phyloP scores from a whole-genome alignment of 139 green algal species.

The Micractinium conductrix region DNA sequence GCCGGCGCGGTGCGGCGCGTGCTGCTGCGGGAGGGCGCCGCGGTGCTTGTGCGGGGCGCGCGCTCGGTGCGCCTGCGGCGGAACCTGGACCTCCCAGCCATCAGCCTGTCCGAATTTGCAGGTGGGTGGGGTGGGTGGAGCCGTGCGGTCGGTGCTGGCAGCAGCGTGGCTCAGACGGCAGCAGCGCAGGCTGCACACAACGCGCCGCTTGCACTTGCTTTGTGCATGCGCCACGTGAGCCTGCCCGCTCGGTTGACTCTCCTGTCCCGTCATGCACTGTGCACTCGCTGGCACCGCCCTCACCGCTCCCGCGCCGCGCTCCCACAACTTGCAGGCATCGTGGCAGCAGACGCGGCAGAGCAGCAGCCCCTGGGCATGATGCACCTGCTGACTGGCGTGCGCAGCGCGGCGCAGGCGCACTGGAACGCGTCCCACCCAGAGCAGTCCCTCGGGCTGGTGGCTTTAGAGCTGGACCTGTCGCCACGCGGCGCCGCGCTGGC shows the following conservation, averaged over 20 bases:
- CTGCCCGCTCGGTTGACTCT: too few species aligned
- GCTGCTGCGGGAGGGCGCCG: slow-evolving; percentile 33
- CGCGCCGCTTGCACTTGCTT: too few species aligned
- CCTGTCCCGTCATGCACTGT: too few species aligned
- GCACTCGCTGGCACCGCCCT: too few species aligned
- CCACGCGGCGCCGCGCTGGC: slow-evolving; percentile 23
- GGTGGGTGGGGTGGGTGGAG: background rate
- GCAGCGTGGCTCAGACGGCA: too few species aligned
- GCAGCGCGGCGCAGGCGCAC: background rate
- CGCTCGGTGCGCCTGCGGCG: slow-evolving; percentile 13
- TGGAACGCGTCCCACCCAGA: slow-evolving; percentile 35
- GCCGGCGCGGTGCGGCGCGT: slow-evolving; percentile 13
- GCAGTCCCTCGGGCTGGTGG: slow-evolving; percentile 12
- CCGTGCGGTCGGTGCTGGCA: too few species aligned
- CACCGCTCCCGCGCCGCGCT: too few species aligned
- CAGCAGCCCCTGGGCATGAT: slow-evolving; percentile 35
- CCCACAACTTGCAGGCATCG: slow-evolving; percentile 23
- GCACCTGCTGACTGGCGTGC: slow-evolving; percentile 37
- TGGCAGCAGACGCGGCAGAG: background rate
- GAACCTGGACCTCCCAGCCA: slow-evolving; percentile 16
- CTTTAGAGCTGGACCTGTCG: slow-evolving; percentile 26
- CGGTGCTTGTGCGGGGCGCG: slow-evolving; percentile 30
- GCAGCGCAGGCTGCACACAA: too few species aligned
- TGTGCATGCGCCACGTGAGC: too few species aligned
- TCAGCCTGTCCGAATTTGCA: slow-evolving; percentile 28